Percentiles rank a stretch among this genome's conserved stretches.
Conservation (phyloP, 139 green algal genomes). For the Edaphochlamys debaryana region DNA sequence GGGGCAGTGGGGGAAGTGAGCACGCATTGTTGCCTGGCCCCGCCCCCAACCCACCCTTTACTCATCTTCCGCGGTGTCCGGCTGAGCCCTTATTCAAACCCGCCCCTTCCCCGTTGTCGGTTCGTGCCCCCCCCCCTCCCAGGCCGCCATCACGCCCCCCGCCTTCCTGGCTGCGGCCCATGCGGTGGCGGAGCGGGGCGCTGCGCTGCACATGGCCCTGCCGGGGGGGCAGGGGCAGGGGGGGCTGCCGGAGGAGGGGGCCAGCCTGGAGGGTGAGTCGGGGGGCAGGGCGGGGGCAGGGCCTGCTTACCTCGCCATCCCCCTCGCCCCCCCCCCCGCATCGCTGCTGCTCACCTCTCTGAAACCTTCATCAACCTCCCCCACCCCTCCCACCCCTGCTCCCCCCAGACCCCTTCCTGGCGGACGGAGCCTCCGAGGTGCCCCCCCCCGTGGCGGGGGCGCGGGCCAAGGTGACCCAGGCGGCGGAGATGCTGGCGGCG, state of each 20-base stretch:
- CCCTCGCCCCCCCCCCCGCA: too few species aligned
- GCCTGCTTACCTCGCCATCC: too few species aligned
- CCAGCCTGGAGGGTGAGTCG: conserved; percentile 7
- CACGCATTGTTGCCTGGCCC: too few species aligned
- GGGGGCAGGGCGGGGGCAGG: neutral
- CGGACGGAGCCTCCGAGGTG: conserved; percentile 10
- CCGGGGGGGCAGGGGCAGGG: neutral
- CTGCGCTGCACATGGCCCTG: conserved; percentile 27
- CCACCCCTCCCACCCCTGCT: neutral
- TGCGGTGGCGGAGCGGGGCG: conserved; percentile 37
- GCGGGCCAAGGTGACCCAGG: neutral
- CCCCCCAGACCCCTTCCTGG: conserved; percentile 33
- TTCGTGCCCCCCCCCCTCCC: too few species aligned
- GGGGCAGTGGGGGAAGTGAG: too few species aligned
- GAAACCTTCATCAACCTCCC: too few species aligned
- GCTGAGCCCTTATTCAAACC: too few species aligned
- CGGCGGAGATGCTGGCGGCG: conserved; percentile 27
- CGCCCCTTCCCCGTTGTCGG: too few species aligned
- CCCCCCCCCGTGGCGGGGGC: conserved; percentile 23
- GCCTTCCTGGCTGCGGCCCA: conserved; percentile 52
- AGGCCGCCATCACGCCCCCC: conserved; percentile 30
- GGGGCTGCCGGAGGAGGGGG: conserved; percentile 9
- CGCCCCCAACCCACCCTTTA: too few species aligned
- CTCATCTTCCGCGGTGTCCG: too few species aligned
- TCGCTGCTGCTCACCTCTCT: too few species aligned